Evolutionary conservation across 148 eudicot genomes (phyloP), one percentile per base, ranked within the genome.

Genomic region (Heliamphora exappendiculata): DNA sequence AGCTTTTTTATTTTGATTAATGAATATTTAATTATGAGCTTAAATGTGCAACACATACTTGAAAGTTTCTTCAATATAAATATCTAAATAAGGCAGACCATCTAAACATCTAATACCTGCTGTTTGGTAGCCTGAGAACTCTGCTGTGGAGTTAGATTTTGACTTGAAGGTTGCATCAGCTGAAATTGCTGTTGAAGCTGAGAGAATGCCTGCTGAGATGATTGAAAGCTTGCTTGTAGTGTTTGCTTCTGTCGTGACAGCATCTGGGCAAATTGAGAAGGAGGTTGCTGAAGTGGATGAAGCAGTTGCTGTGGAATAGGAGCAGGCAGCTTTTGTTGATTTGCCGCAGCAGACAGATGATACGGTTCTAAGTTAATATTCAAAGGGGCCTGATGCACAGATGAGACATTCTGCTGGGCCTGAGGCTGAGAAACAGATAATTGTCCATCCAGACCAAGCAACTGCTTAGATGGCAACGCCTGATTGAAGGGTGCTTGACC

Each of bases 131-230:
- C 84, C 76, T 89, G 89, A 75, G 83, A 80, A 75, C 81, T 77
- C 75, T 90, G 96, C 76, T 84, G 96, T 36, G 73, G 33, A 50
- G 79, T 71, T 75, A 83, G 71, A 78, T 75, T 89, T 49, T 87
- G 97, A 78, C 75, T 83, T 59, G 96, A 75, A 50, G 98, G 97
- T 76, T 92, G 98, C 87, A 91, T 91, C 85, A 86, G 81, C 81
- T 92, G 97, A 72, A 88, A 74, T 75, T 95, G 96, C 68, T 92
- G 98, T 68, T 91, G 98, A 81, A 95, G 91, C 81, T 95, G 97
- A 70, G 91, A 85, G 62, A 92, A 80, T 47, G 94, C 86, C 81
- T 89, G 93, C 78, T 92, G 94, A 39, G 98, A 92, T 74, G 98
- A 89, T 78, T 95, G 97, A 45, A 87, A 89, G 59, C 92, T 92